A percentile compares a stretch with the other conserved stretches of the same genome.
phyloP scores from a whole-genome alignment of 2,329 filamentous ascomycete species.

The Pseudogymnoascus sp. region DNA sequence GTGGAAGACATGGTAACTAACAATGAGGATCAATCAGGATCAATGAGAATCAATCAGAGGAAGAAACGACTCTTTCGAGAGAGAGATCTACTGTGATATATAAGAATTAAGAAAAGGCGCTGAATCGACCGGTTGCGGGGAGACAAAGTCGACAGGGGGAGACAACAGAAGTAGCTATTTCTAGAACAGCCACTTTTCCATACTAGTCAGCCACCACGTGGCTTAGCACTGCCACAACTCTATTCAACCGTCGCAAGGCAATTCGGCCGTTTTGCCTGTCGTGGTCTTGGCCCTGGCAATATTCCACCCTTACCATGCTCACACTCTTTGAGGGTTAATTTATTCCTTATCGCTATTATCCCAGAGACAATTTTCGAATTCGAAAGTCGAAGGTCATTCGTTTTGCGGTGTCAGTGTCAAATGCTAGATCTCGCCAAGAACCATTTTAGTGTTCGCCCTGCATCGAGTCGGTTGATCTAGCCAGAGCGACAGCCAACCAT shows the following conservation, averaged over 20 bases:
- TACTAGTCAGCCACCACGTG: constrained; percentile 8
- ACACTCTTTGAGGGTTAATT: background rate
- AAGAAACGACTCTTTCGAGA: background rate
- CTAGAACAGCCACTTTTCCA: constrained; percentile 2
- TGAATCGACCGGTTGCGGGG: background rate
- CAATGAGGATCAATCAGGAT: background rate
- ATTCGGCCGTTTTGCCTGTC: background rate
- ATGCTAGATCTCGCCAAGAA: background rate
- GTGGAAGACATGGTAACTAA: background rate
- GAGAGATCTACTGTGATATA: background rate
- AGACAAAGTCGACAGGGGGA: background rate
- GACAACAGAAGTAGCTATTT: background rate
- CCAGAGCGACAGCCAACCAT: constrained; percentile 6
- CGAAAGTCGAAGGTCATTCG: background rate
- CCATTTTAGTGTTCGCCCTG: background rate
- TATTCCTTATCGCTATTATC: background rate
- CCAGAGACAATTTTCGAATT: background rate
- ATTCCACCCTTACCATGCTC: background rate
- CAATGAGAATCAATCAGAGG: background rate
- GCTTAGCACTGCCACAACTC: constrained; percentile 4
- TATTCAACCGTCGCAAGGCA: background rate
- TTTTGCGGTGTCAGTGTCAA: background rate
- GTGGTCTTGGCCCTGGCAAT: background rate
- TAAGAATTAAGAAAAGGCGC: background rate
- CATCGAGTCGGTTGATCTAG: constrained; percentile 3